phyloP scores from a whole-genome alignment of 257 asterid genomes.

The Solanum clarkiae region DNA sequence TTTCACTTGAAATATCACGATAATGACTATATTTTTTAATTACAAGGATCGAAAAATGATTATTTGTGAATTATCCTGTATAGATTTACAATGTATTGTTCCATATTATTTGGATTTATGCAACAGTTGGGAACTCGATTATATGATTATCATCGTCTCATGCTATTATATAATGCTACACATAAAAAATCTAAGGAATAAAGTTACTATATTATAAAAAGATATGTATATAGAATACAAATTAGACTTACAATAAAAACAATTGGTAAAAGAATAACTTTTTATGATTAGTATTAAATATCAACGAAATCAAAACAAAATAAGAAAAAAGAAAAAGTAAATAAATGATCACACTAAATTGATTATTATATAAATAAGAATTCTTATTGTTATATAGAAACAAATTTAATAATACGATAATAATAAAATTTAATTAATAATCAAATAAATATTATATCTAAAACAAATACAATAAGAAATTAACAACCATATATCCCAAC shows the following conservation, averaged over 20 bases:
- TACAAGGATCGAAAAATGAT: neutral
- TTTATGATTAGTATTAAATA: too few species aligned
- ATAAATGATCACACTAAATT: neutral
- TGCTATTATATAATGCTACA: neutral
- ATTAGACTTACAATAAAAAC: neutral
- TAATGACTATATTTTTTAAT: neutral
- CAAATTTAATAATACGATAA: neutral
- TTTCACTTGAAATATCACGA: neutral
- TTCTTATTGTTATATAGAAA: neutral
- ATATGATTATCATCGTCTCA: neutral
- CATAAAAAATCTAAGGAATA: neutral
- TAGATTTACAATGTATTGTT: neutral
- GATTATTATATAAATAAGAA: neutral
- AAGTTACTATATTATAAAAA: neutral
- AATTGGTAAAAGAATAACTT: neutral
- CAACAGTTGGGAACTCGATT: neutral
- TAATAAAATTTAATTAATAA: neutral
- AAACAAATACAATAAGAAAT: neutral
- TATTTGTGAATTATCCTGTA: neutral
- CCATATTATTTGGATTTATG: neutral
- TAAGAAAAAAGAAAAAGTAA: accelerated
- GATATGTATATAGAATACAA: too few species aligned
- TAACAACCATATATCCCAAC: neutral
- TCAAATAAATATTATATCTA: neutral
- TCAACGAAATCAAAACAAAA: neutral